These are phyloP conservation scores for Rhodamnia rubescens DNA, from an alignment of 345 rosid genomes.

Conservation along the genomic window DNA sequence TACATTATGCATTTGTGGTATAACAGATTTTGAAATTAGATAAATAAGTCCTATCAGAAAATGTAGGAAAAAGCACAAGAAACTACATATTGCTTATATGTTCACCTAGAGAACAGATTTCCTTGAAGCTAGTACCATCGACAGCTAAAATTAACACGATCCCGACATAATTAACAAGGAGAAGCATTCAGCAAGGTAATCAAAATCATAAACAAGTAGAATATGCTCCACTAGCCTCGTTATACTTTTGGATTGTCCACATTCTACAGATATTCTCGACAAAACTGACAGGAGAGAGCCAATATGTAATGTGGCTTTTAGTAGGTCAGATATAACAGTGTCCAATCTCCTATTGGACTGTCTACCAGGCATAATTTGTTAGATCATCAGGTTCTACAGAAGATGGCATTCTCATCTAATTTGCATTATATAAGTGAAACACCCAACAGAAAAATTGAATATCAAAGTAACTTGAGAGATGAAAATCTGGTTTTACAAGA, in stretches of 20 bases:
- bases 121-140: background rate
- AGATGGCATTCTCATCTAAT: background rate
- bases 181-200: background rate
- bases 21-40: background rate
- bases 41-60: background rate
- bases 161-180: background rate
- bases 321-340: background rate
- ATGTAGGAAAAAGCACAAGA: background rate
- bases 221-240: background rate
- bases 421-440: background rate
- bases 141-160: background rate
- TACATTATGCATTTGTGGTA: background rate
- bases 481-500: background rate
- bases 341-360: background rate
- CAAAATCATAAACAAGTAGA: background rate
- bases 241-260: background rate
- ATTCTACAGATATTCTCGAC: background rate
- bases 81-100: background rate
- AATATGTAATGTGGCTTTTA: background rate
- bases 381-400: background rate
- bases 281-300: background rate
- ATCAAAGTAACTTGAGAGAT: background rate
- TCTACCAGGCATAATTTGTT: background rate
- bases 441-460: background rate
- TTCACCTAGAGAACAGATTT: background rate